A percentile compares a stretch with the other conserved stretches of the same genome.
phyloP scores from a whole-genome alignment of 1,284 basidiomycete species.

The Apiotrichum domesticum region DNA sequence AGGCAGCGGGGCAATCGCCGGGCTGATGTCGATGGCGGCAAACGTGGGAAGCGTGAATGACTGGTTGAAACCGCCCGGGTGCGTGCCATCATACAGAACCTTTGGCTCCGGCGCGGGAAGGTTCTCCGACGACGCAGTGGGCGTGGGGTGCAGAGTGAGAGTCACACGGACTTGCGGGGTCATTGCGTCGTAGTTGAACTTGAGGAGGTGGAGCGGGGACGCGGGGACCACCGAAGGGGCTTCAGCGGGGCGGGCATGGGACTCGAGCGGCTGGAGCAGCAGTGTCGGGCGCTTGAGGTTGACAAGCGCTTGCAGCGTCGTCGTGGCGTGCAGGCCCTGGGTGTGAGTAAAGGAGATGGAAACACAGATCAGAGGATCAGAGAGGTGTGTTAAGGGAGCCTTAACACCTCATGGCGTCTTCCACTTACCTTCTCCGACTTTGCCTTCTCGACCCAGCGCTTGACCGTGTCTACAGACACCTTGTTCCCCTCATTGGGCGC shows the following conservation, averaged over 20 bases:
- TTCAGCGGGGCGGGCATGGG: conserved; percentile 35
- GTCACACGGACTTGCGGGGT: conserved; percentile 71
- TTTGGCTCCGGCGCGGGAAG: conserved; percentile 44
- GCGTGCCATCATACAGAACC: conserved; percentile 64
- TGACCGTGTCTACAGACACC: conserved; percentile 69
- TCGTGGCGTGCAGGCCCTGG: conserved; percentile 70
- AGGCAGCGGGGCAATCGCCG: conserved; percentile 30
- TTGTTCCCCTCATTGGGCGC: conserved; percentile 44
- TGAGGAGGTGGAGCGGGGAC: conserved; percentile 59
- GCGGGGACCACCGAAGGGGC: conserved; percentile 4
- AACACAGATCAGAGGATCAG: too few species aligned
- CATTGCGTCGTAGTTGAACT: conserved; percentile 84
- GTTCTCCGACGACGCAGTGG: conserved; percentile 48
- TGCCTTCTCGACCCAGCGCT: conserved; percentile 72
- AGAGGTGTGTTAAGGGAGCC: too few species aligned
- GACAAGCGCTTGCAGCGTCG: conserved; percentile 81
- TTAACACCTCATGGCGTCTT: too few species aligned
- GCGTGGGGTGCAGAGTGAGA: conserved; percentile 62
- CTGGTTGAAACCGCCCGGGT: conserved; percentile 73
- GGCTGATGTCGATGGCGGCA: conserved; percentile 36
- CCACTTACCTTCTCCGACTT: conserved; percentile 60
- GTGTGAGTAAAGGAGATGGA: not conserved
- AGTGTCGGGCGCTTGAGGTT: conserved; percentile 82
- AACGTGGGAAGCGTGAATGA: conserved; percentile 65
- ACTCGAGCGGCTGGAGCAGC: conserved; percentile 58